Percentiles rank a stretch among this genome's conserved stretches.
Evolutionary conservation across 1,284 basidiomycete genomes (phyloP).

Genomic region (Sparassis latifolia): DNA sequence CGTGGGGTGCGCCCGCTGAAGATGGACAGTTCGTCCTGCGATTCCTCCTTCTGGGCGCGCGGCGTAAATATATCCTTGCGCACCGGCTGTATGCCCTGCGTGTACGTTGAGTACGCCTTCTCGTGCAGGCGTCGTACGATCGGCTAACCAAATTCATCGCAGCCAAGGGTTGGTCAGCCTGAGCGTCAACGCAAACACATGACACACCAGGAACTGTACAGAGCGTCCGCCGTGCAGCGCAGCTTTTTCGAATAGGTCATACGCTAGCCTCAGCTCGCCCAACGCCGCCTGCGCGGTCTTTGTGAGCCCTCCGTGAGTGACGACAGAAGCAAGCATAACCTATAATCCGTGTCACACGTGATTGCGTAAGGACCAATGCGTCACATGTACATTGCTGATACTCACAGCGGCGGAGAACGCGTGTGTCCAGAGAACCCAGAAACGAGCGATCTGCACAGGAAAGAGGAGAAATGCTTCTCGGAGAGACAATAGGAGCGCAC

Average conservation of each 20-base stretch:
- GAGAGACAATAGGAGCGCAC: conserved; percentile 46
- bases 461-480: conserved; percentile 35
- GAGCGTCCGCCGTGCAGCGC: conserved; percentile 56
- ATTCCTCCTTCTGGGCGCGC: conserved; percentile 31
- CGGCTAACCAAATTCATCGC: conserved; percentile 35
- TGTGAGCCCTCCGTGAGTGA: conserved; percentile 56
- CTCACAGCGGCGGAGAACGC: conserved; percentile 55
- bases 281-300: conserved; percentile 63
- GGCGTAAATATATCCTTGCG: conserved; percentile 50
- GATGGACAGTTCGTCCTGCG: conserved; percentile 61
- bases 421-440: conserved; percentile 54
- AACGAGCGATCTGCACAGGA: conserved; percentile 39
- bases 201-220: conserved; percentile 56
- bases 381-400: conserved; percentile 6
- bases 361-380: not conserved
- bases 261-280: conserved; percentile 49
- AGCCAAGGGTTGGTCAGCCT: too few species aligned
- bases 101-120: conserved; percentile 53
- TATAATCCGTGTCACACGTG: conserved; percentile 16
- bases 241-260: conserved; percentile 55
- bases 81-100: conserved; percentile 38
- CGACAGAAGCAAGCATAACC: conserved; percentile 67
- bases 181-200: not conserved
- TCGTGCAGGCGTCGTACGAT: conserved; percentile 51
- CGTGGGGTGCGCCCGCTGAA: conserved; percentile 62